Base-by-base conservation (phyloP, 352 stramenopile genomes). In the Phytophthora citricola region DNA sequence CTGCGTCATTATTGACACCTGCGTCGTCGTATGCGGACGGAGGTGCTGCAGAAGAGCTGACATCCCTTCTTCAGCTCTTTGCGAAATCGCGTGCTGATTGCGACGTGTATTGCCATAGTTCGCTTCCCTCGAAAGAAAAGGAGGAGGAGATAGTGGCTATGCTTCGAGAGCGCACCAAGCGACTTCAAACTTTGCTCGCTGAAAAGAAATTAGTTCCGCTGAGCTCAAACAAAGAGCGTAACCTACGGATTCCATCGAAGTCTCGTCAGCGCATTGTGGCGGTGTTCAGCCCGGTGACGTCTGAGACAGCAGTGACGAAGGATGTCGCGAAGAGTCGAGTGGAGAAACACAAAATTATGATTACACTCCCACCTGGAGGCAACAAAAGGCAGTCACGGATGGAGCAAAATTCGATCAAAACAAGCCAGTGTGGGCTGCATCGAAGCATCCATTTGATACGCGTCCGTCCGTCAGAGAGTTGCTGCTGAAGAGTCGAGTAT, bases 301-400 rank as follows among this genome's bases (percentile, higher is more conserved):
- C 90, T 26, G 70, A 81, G 32, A 46, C 63, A 17, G 46, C 65
- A 47, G 22, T 36, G 17, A 70, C 43, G 12, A 71, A 79, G 29
- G 83, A 91, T 52, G 58, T 78, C 2, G 60, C 71, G 11, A 96
- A 95, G 57, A 69, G 83, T 36, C 76, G 85, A 41, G 76, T 95
- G 26, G 89, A 96, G 52, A 96, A 95, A 55, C 85, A 93, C 57
- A 95, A 95, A 52, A 84, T 96, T 48, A 89, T 94, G 60, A 92
- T 96, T 53, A 94, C 89, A 38, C 71, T 96, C 12, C 89, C 89
- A 3, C 83, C 89, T 47, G 89, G 89, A 43, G 89, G 87, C 1
- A 96, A 95, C 63, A 94, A 94, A 93, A 92, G 55, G 83, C 83
- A n/a, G 71, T 90, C 34, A 69, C 72, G 1, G 83, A 91, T 68